Conservation (phyloP, 2,329 filamentous ascomycete species). For the Nothomitra cinnamomea region DNA sequence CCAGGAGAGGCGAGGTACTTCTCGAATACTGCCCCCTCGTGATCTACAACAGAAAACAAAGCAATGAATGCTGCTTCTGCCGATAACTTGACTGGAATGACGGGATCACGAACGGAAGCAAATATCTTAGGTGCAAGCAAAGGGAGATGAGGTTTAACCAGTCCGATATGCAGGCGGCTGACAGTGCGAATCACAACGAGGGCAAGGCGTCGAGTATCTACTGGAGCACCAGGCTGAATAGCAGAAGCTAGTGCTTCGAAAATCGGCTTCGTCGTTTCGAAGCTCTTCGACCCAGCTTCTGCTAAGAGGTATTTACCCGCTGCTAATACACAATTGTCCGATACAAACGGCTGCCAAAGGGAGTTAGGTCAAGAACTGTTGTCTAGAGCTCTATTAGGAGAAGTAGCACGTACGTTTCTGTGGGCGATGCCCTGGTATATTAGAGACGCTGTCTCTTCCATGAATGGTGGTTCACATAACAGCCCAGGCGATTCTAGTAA, state of each 20-base stretch:
- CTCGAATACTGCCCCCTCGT: conserved; percentile 74
- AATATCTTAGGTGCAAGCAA: conserved; percentile 75
- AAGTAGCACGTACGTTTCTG: conserved; percentile 45
- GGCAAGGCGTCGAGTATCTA: conserved; percentile 70
- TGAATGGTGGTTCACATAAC: conserved; percentile 45
- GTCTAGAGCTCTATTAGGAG: too few species aligned
- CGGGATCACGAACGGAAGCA: conserved; percentile 69
- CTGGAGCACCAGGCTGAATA: conserved; percentile 60
- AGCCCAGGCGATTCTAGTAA: conserved; percentile 61
- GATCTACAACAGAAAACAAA: conserved; percentile 77
- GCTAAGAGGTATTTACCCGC: conserved; percentile 78
- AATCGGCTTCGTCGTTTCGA: conserved; percentile 61
- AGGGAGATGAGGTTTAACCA: conserved; percentile 65
- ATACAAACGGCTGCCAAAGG: conserved; percentile 49
- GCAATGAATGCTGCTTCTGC: conserved; percentile 89
- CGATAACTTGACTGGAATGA: conserved; percentile 90
- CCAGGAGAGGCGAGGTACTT: conserved; percentile 64
- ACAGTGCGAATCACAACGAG: conserved; percentile 80
- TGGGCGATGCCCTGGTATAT: conserved; percentile 65
- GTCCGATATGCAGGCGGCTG: conserved; percentile 59
- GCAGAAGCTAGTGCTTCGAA: conserved; percentile 61
- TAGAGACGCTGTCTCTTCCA: conserved; percentile 57
- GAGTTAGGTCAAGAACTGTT: conserved; percentile 9
- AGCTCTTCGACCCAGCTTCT: conserved; percentile 44
- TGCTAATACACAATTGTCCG: conserved; percentile 76